Conservation (phyloP, 306 rosid genomes). For the Adenanthera pavonina region DNA sequence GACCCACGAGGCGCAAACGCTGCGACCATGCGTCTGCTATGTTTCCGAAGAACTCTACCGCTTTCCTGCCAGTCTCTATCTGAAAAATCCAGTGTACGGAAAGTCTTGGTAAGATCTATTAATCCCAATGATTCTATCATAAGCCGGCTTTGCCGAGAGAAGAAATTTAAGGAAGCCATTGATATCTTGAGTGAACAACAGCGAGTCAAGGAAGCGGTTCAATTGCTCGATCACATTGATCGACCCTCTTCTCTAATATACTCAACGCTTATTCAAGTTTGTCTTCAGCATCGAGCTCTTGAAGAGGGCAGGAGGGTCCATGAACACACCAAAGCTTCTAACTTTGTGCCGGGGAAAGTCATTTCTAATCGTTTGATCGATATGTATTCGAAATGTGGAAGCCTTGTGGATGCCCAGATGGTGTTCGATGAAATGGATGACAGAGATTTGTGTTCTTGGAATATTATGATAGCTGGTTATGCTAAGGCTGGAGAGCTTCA, state of each 20-base stretch:
- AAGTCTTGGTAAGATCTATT: conserved; percentile 32
- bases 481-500: conserved; percentile 54
- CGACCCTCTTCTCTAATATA: conserved; percentile 57
- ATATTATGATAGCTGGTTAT: conserved; percentile 66
- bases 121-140: conserved; percentile 47
- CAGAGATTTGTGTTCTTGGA: conserved; percentile 76
- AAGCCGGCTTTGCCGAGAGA: conserved; percentile 42
- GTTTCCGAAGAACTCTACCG: conserved; percentile 29
- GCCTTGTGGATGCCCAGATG: conserved; percentile 56
- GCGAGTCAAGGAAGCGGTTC: conserved; percentile 63
- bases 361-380: conserved; percentile 59
- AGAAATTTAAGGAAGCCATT: conserved; percentile 55
- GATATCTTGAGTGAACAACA: conserved; percentile 51
- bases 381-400: conserved; percentile 64
- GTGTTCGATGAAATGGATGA: conserved; percentile 65
- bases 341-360: conserved; percentile 54
- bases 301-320: conserved; percentile 59
- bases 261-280: conserved; percentile 53
- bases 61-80: conserved; percentile 39
- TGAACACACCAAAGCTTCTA: conserved; percentile 60
- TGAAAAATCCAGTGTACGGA: neutral
- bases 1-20: neutral
- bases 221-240: conserved; percentile 44
- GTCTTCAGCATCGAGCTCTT: conserved; percentile 59
- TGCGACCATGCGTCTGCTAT: conserved; percentile 21